Conservation (phyloP, 2,329 filamentous ascomycete species). For the Neonectria ditissima region DNA sequence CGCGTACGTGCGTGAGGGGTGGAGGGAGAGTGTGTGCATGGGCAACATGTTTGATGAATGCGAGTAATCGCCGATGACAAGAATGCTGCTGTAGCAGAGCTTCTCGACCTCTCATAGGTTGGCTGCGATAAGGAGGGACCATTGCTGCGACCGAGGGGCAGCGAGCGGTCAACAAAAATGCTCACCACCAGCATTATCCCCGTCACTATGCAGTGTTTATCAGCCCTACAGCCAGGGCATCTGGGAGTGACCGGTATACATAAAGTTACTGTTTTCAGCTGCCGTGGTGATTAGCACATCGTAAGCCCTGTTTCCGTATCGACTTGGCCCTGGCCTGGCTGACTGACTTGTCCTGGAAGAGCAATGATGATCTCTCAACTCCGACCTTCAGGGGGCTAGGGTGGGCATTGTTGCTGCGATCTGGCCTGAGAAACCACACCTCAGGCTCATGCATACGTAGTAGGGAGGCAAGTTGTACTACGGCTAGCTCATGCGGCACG, state of each 20-base stretch:
- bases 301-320: neutral
- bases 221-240: conserved; percentile 41
- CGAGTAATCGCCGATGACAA: conserved; percentile 9
- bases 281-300: conserved; percentile 1
- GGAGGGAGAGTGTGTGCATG: neutral
- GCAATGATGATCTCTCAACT: conserved; percentile 2
- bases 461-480: conserved; percentile 3
- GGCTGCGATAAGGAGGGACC: conserved; percentile 3
- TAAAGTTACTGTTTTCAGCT: conserved; percentile 8
- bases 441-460: neutral
- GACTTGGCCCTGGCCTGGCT: conserved; percentile 3
- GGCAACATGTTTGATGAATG: neutral
- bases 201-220: conserved; percentile 23
- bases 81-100: neutral
- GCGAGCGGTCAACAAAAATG: conserved; percentile 34
- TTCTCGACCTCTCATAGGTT: conserved; percentile 8
- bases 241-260: neutral
- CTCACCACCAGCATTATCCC: conserved; percentile 24
- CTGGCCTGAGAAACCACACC: conserved; percentile 24
- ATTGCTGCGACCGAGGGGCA: conserved; percentile 26
- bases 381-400: neutral
- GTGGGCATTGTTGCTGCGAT: conserved; percentile 17
- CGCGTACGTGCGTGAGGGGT: conserved; percentile 5
- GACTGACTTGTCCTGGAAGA: conserved; percentile 16
- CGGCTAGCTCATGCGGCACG: conserved; percentile 10